Base-by-base conservation (phyloP, 805 yeast genomes). In the Middelhovenomyces tepae region DNA sequence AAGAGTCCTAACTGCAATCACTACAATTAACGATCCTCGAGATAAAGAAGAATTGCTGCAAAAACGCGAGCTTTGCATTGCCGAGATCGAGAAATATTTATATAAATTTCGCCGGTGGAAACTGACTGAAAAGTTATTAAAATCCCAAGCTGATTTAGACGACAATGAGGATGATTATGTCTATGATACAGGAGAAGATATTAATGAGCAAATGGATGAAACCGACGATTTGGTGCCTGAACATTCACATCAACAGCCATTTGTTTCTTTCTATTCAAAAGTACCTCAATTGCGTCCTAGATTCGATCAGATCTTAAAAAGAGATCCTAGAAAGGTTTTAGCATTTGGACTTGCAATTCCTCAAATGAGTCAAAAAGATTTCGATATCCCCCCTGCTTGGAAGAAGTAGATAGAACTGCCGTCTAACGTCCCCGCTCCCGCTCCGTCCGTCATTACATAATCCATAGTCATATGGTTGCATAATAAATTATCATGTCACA, bases 41-140 rank as follows among this genome's bases (percentile, higher is more conserved):
- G 73, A 80, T 48, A 46, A 40, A 2, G 50, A 57, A 4, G 91
- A 82, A 47, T 43, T 78, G 38, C 52, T 55, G 11, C 40, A 48
- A 16, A 82, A 81, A 49, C 62, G 70, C 20, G 55, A 53, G 9
- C 51, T 73, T 22, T 77, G 87, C 1, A 50, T 71, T 2, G 51
- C 54, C 9, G 80, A 74, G 39, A 59, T 65, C 17, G 42, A 42
- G n/a, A 34, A 37, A 5, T 56, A 61, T 48, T 43, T 65, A 15
- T 36, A 34, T 23, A 26, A 46, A 36, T 17, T 53, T 44, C 33
- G 32, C 16, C 44, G 37, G 11, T 47, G 46, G 42, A 45, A 43
- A 24, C 16, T 22, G 27, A 31, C 22, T 15, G 31, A 27, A 27
- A 32, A 32, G 23, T 26, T 11, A 31, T 16, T 34, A 24, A 14